Evolutionary conservation across 257 asterid species (phyloP), one percentile per base, ranked within the genome.

Genomic region (Galeopsis tetrahit): DNA sequence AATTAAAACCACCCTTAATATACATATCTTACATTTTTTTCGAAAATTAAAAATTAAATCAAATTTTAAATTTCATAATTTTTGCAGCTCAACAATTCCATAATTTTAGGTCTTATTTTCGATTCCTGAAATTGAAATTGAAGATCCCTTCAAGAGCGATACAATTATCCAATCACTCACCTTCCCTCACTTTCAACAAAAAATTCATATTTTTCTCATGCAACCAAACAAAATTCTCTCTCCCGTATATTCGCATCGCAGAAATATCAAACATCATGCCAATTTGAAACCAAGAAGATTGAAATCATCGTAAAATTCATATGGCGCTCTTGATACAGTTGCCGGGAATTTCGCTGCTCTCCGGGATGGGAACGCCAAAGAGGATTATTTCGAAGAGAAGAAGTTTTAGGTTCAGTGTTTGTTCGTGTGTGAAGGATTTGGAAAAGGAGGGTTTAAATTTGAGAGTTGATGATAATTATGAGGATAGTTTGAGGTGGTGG

Each of bases 361-460:
- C 72, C 61, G 75, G 77, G 35, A 74, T 63, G 32, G 75, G 64
- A 43, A 13, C 21, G 58, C 74, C 77, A 10, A 14, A 31, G 39
- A 68, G 68, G n/a, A 32, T 69, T 1, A 13, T 5, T 39, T 77
- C 71, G 11, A 72, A 74, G 34, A 73, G 74, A 15, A 70, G 83
- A 49, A 79, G 21, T 48, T 42, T 52, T 11, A 74, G 84, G 76
- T 73, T 89, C 62, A 74, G 69, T 58, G 85, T 82, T 46, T 75
- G 82, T 63, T 79, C 84, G 13, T 69, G 80, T 7, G 82, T 87
- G 33, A 85, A 79, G 81, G 85, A 83, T n/a, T n/a, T n/a, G n/a
- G n/a, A n/a, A n/a, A n/a, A n/a, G n/a, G n/a, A n/a, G n/a, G n/a
- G n/a, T n/a, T n/a, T n/a, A n/a, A n/a, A n/a, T n/a, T n/a, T n/a